phyloP scores from a whole-genome alignment of 2,329 filamentous ascomycete genomes.

The Fusarium acutatum region DNA sequence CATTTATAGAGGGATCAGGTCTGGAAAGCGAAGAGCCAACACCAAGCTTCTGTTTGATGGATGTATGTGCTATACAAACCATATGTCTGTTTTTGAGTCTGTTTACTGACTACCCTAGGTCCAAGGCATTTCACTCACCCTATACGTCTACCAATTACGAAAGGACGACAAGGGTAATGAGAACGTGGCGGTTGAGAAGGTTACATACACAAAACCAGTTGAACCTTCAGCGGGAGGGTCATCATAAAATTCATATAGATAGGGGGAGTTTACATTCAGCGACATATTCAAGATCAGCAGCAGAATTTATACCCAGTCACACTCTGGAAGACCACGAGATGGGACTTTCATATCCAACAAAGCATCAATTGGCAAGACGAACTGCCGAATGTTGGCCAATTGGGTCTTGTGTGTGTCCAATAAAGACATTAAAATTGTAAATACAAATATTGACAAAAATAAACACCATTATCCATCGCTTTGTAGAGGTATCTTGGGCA shows the following conservation, averaged over 20 bases:
- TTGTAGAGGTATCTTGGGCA: constrained; percentile 47
- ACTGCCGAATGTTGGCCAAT: constrained; percentile 30
- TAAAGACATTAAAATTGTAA: constrained; percentile 39
- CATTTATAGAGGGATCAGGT: constrained; percentile 66
- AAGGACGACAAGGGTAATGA: constrained; percentile 80
- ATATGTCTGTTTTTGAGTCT: not conserved
- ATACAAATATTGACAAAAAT: constrained; percentile 45
- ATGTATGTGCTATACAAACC: constrained; percentile 70
- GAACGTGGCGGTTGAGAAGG: constrained; percentile 85
- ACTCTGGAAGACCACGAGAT: constrained; percentile 21
- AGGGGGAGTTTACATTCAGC: constrained; percentile 25
- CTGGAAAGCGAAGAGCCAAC: constrained; percentile 75
- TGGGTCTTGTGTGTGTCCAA: constrained; percentile 22
- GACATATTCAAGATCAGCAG: constrained; percentile 33
- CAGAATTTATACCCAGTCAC: constrained; percentile 41
- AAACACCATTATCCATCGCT: constrained; percentile 44
- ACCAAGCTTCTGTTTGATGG: constrained; percentile 97
- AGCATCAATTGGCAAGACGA: constrained; percentile 29
- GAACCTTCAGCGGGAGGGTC: constrained; percentile 63
- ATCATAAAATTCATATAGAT: constrained; percentile 42
- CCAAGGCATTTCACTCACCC: constrained; percentile 92
- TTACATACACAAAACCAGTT: constrained; percentile 83
- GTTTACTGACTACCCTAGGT: constrained; percentile 64
- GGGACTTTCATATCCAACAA: constrained; percentile 33
- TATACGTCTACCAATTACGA: constrained; percentile 91